phyloP scores from a whole-genome alignment of 139 green algal species.

The Astrephomene gubernaculifera region DNA sequence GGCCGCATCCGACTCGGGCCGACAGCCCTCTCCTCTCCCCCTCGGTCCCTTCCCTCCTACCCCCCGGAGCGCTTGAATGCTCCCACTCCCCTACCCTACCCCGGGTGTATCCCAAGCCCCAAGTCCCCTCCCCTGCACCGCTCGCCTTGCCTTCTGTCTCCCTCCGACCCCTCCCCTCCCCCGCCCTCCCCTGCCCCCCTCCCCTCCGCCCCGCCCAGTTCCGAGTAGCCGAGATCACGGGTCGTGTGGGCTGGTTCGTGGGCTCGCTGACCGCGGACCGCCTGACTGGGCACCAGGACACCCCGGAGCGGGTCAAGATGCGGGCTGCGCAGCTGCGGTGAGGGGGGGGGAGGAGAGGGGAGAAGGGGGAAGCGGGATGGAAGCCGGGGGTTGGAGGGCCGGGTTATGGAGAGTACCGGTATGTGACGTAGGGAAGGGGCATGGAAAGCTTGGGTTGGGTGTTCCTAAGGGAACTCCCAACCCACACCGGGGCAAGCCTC shows the following conservation, averaged over 20 bases:
- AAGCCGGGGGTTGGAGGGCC: no score
- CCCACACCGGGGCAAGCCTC: no score
- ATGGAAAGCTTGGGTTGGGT: no score
- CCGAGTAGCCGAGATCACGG: conserved; percentile 61
- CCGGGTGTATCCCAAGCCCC: no score
- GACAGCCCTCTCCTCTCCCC: no score
- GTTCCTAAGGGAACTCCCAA: no score
- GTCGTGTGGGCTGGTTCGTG: conserved; percentile 65
- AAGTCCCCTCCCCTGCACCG: neutral
- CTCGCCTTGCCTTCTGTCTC: neutral
- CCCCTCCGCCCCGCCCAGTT: conserved; percentile 30
- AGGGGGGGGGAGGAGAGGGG: neutral
- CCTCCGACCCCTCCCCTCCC: neutral
- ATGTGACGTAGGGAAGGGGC: no score
- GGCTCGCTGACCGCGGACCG: conserved; percentile 63
- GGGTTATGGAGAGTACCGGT: no score
- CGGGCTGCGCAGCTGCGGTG: conserved; percentile 87
- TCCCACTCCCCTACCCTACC: no score
- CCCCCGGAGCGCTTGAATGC: neutral
- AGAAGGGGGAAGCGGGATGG: no score
- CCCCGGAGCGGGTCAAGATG: conserved; percentile 62
- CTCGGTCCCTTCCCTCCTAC: neutral
- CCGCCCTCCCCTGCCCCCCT: neutral
- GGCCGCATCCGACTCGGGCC: no score
- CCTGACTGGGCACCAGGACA: conserved; percentile 57